These are phyloP conservation scores for Sugiyamaella xylanicola DNA, from an alignment of 1,139 yeast species.

Conservation along the genomic window DNA sequence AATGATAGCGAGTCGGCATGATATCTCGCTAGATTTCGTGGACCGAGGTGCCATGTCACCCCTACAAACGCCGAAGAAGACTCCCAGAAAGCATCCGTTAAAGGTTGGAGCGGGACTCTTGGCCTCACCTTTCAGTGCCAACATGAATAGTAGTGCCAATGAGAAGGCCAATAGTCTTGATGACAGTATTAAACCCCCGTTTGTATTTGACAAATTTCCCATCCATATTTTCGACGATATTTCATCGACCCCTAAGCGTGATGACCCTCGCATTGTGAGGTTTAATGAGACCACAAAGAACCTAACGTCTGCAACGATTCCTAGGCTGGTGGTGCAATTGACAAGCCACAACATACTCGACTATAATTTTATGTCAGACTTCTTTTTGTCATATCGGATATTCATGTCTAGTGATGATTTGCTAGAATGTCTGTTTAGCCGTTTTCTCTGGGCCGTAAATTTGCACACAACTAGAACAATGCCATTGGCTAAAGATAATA, in stretches of 20 bases:
- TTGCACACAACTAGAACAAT: slow-evolving; percentile 19
- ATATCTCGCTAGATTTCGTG: neutral
- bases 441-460: slow-evolving; percentile 72
- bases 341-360: slow-evolving; percentile 81
- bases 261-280: slow-evolving; percentile 19
- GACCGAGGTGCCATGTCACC: slow-evolving; percentile 4
- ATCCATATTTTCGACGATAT: slow-evolving; percentile 25
- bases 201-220: slow-evolving; percentile 20
- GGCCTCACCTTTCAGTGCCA: slow-evolving; percentile 3
- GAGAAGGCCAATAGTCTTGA: neutral
- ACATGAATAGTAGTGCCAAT: neutral
- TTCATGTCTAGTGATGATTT: slow-evolving; percentile 62
- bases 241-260: slow-evolving; percentile 26
- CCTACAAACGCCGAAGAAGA: slow-evolving; percentile 8
- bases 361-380: slow-evolving; percentile 77
- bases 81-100: neutral
- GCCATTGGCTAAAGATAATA: neutral
- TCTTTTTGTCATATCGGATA: slow-evolving; percentile 78
- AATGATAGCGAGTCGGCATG: slow-evolving; percentile 4
- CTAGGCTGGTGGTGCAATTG: slow-evolving; percentile 60
- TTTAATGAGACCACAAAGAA: slow-evolving; percentile 15
- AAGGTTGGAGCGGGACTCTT: neutral
- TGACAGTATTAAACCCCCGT: slow-evolving; percentile 10
- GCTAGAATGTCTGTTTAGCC: slow-evolving; percentile 59
- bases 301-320: slow-evolving; percentile 24